Percentiles rank a stretch among this genome's conserved stretches.
These are phyloP conservation scores for Esteya vermicola DNA, from an alignment of 2,329 filamentous ascomycete genomes.

Conservation along the genomic window DNA sequence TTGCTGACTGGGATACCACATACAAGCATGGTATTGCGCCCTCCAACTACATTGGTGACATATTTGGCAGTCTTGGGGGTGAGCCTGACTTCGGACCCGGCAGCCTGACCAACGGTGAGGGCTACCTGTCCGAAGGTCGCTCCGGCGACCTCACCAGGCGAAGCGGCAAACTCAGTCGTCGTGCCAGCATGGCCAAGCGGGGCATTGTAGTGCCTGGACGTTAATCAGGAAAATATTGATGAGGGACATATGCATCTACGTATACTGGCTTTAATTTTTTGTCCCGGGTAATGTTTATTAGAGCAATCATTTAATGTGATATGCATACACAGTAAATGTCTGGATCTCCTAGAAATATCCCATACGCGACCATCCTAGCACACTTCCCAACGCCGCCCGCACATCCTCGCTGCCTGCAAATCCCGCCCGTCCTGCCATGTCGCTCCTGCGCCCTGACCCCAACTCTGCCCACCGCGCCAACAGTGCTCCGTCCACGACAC, in stretches of 20 bases:
- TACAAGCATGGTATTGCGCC: conserved; percentile 43
- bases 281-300: too few species aligned
- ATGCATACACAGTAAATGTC: too few species aligned
- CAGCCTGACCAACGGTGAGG: conserved; percentile 24
- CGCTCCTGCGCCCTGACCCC: conserved; percentile 52
- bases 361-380: conserved; percentile 49
- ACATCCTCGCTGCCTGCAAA: conserved; percentile 49
- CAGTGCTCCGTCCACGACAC: conserved; percentile 66
- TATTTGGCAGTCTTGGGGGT: conserved; percentile 55
- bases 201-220: neutral
- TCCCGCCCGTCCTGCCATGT: conserved; percentile 63
- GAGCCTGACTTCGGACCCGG: conserved; percentile 50
- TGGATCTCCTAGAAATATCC: conserved; percentile 32
- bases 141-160: conserved; percentile 10
- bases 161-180: neutral
- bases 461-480: conserved; percentile 64
- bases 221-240: too few species aligned
- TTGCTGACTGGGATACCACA: conserved; percentile 43
- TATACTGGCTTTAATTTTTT: too few species aligned
- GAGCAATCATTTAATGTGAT: neutral
- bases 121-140: conserved; percentile 13
- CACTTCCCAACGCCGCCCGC: conserved; percentile 51
- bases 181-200: conserved; percentile 1
- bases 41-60: conserved; percentile 55
- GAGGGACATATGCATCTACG: too few species aligned